Evolutionary conservation across 2,329 filamentous ascomycete genomes (phyloP), one percentile per base, ranked within the genome.

Genomic region (Diplodia scrobiculata): DNA sequence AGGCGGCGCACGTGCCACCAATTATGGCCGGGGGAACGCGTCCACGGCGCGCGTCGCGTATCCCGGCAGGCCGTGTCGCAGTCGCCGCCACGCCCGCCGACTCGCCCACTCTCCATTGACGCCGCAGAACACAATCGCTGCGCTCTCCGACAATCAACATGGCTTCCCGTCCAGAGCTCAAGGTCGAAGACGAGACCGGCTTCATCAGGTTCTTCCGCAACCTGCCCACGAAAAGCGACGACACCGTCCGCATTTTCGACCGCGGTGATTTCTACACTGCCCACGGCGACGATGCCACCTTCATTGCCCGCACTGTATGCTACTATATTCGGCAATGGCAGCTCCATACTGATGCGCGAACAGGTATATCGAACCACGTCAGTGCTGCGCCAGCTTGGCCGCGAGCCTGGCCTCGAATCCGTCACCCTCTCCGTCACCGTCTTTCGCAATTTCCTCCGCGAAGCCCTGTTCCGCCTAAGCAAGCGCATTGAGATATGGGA

Each of bases 321-420:
- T 2, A 3, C 25, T 7, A 19, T 5, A 51, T 38, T 10, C 45
- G 7, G 13, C 32, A 4, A 41, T 29, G 3, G 1, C 1, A n/a
- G n/a, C 9, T 13, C 2, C 10, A 14, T 25, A 19, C 41, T 65
- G 9, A 66, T 34, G 48, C 34, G 54, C 54, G 55, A 34, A 68
- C 55, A 91, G 88, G 90, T 98, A 67, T 99, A 99, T 85, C 97
- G 97, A 81, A 98, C 95, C 4, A 98, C 93, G 1, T 97, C 95
- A 0, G 95, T 99, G 17, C 86, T 99, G 25, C 88, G 94, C 71
- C 92, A 95, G 72, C 86, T 99, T 25, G 95, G 95, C 68, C 88
- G 89, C 75, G 87, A 91, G 68, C 91, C 89, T n/a, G 90, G 90
- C 55, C 85, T 99, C 1, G 87, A 92, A 5, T 99, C 95, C 1